Evolutionary conservation across 164 flowering plant genomes (phyloP).

Genomic region (Litsea cubeba): DNA sequence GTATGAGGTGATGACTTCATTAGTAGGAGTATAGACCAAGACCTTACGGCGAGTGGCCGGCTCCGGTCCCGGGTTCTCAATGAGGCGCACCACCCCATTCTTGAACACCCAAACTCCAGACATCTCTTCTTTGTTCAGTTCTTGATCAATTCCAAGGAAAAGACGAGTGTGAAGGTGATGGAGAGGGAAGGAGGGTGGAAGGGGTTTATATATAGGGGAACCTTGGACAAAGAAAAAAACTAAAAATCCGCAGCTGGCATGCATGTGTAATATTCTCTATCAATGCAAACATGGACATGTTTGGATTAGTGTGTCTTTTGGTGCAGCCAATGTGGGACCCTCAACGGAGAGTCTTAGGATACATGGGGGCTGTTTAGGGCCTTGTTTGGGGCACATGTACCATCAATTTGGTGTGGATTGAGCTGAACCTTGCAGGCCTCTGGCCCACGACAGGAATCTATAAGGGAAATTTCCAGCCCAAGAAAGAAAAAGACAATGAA

Average conservation of each 20-base stretch:
- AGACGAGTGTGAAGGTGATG: not conserved
- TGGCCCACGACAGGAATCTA: not conserved
- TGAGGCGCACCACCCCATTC: constrained; percentile 63
- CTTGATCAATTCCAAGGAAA: not conserved
- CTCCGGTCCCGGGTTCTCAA: constrained; percentile 53
- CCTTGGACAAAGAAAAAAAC: not conserved
- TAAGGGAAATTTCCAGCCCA: not conserved
- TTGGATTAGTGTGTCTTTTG: not conserved
- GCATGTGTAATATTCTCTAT: not conserved
- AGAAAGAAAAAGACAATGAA: not conserved
- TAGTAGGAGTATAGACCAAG: constrained; percentile 45
- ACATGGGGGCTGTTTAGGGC: not conserved
- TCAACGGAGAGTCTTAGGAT: not conserved
- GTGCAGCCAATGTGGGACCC: not conserved
- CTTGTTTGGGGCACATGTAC: not conserved
- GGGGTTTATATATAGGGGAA: not conserved
- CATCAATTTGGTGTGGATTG: not conserved
- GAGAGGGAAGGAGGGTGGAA: not conserved
- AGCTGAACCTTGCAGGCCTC: not conserved
- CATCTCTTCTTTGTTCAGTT: constrained; percentile 25
- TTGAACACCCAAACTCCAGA: constrained; percentile 95
- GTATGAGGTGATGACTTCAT: constrained; percentile 66
- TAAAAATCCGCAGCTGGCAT: not conserved
- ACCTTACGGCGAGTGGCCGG: constrained; percentile 31
- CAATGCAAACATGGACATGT: not conserved